Percentiles rank a stretch among this genome's conserved stretches.
Evolutionary conservation across 2,329 filamentous ascomycete species (phyloP).

Genomic region (Clarireedia hainanense): DNA sequence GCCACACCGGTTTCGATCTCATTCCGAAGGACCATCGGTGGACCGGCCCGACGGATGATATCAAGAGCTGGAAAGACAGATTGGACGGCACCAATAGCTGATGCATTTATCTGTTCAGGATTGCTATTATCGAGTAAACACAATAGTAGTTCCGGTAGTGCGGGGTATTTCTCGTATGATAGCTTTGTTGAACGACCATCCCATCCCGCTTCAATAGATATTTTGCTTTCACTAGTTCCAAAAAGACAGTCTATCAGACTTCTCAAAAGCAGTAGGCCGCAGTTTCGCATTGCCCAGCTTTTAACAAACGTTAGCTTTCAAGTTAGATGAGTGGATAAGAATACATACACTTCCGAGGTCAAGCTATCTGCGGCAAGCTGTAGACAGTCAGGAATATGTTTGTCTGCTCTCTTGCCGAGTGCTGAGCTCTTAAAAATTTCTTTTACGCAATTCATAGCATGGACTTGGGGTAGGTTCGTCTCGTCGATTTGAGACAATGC

Average conservation of each 20-base stretch:
- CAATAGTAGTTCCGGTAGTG: constrained; percentile 55
- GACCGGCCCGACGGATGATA: constrained; percentile 64
- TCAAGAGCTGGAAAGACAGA: constrained; percentile 79
- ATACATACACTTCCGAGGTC: constrained; percentile 62
- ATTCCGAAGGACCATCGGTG: constrained; percentile 48
- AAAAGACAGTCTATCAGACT: constrained; percentile 75
- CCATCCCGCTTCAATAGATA: constrained; percentile 52
- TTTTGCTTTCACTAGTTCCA: constrained; percentile 66
- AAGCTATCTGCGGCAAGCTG: constrained; percentile 74
- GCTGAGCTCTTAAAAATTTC: constrained; percentile 82
- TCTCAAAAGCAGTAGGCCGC: constrained; percentile 79
- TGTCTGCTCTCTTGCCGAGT: constrained; percentile 64
- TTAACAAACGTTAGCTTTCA: constrained; percentile 6
- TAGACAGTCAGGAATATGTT: constrained; percentile 64
- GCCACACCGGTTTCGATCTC: constrained; percentile 51
- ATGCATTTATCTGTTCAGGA: constrained; percentile 1
- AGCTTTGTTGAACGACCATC: constrained; percentile 57
- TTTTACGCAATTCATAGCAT: constrained; percentile 88
- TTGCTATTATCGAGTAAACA: constrained; percentile 36
- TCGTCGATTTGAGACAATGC: constrained; percentile 45
- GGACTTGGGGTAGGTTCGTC: constrained; percentile 76
- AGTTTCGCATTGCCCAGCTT: constrained; percentile 92
- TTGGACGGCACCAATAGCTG: constrained; percentile 45
- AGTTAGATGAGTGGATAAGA: background rate
- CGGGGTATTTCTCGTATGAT: constrained; percentile 62